Percentiles rank a stretch among this genome's conserved stretches.
Conservation (phyloP, 208 protist genomes). For the Pavlovales sp. region DNA sequence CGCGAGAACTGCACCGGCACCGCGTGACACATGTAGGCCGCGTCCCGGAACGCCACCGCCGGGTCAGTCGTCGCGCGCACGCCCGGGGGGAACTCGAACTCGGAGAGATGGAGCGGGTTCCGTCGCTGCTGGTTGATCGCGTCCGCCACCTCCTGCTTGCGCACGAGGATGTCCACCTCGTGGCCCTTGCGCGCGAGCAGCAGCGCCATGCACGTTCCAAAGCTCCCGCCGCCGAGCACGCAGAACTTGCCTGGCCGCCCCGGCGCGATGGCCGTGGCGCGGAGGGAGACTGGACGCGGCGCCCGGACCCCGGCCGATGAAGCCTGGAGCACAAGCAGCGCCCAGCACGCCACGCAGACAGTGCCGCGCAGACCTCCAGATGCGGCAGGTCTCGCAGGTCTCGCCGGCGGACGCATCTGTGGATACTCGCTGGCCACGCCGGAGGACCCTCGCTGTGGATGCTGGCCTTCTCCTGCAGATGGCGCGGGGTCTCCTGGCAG, state of each 20-base stretch:
- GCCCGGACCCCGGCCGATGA: no score
- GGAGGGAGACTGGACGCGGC: no score
- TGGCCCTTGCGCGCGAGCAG: slow-evolving; percentile 34
- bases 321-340: no score
- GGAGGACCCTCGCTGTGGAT: no score
- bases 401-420: no score
- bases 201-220: slow-evolving; percentile 27
- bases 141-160: slow-evolving; percentile 5
- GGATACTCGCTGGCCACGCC: no score
- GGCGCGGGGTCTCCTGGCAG: no score
- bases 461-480: no score
- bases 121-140: slow-evolving; percentile 32
- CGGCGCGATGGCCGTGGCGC: no score
- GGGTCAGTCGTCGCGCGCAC: slow-evolving; percentile 35
- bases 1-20: slow-evolving; percentile 44
- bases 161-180: slow-evolving; percentile 14
- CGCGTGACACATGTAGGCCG: slow-evolving; percentile 39
- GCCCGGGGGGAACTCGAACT: not conserved
- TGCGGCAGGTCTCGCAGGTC: no score
- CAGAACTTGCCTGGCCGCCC: not conserved
- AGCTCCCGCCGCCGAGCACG: slow-evolving; percentile 31
- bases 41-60: slow-evolving; percentile 11
- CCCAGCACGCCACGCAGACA: no score
- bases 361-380: no score
- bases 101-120: not conserved